Evolutionary conservation across 768 basidiomycete species (phyloP), one percentile per base, ranked within the genome.

Genomic region (Cystofilobasidium ferigula): DNA sequence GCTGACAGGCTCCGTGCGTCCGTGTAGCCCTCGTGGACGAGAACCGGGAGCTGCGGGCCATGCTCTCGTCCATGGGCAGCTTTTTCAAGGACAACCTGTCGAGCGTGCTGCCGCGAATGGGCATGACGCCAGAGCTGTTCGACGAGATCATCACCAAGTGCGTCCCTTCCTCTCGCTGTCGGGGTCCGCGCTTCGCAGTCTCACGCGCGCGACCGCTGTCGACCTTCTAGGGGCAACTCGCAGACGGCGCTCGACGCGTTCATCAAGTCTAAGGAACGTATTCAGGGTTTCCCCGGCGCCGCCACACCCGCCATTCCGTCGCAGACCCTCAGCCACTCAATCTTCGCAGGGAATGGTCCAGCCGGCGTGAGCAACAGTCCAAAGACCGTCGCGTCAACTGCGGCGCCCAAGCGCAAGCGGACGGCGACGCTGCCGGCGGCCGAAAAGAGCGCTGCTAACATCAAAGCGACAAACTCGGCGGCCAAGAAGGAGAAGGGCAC

Each of bases 231-330:
- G 34, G 63, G 63, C 20, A 57, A 57, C 30, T 57, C 63, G 20
- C 54, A 64, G 24, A 64, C 63, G 26, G 63, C 63, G 16, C 43
- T 64, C 16, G 63, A 64, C 57, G 63, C 63, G 24, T 64, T 58
- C 47, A 56, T 64, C 58, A 57, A 58, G 45, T 64, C 63, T 18
- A 64, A 64, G 56, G 63, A 64, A 32, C 42, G 45, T 14, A 47
- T 64, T 8, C 63, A 64, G 35, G 58, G 57, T 0, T 59, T 58
- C 34, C 1, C 63, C 22, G 57, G 57, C 2, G 54, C 63, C n/a
- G 58, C n/a, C 30, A 38, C 58, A 3, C 58, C 38, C 7, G 58
- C 38, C 16, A 28, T 45, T 12, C 58, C 58, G 9, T 60, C 58
- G 7, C 38, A 60, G 24, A 45, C 58, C n/a, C 26, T 40, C 24